phyloP scores from a whole-genome alignment of 495 filamentous ascomycete species.

The Daldinia decipiens region DNA sequence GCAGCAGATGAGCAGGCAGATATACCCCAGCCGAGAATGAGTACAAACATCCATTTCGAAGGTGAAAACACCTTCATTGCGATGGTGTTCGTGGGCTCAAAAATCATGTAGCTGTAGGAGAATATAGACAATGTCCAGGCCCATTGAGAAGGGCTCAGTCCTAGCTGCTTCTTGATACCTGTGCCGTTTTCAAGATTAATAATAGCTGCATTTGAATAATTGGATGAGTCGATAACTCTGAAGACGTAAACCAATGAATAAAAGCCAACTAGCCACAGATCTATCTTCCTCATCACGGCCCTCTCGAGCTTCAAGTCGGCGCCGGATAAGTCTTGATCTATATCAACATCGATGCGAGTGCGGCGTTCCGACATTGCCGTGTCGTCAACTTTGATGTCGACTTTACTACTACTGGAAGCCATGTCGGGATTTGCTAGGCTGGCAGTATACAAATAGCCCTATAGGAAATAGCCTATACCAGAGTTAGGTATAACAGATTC shows the following conservation, averaged over 20 bases:
- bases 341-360: not conserved
- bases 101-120: slow-evolving; percentile 54
- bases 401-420: slow-evolving; percentile 13
- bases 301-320: slow-evolving; percentile 41
- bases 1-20: slow-evolving; percentile 51
- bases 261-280: slow-evolving; percentile 57
- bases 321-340: slow-evolving; percentile 5
- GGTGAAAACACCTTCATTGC: slow-evolving; percentile 47
- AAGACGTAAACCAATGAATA: slow-evolving; percentile 59
- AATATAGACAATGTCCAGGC: slow-evolving; percentile 58
- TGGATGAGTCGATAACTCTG: slow-evolving; percentile 54
- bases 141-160: slow-evolving; percentile 53
- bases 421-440: slow-evolving; percentile 5
- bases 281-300: slow-evolving; percentile 52
- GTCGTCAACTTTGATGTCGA: slow-evolving; percentile 9
- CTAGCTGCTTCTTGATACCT: slow-evolving; percentile 56
- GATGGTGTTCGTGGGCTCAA: slow-evolving; percentile 57
- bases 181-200: slow-evolving; percentile 59
- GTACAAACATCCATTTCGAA: slow-evolving; percentile 57
- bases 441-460: not conserved
- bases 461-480: not conserved
- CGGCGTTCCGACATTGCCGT: not conserved
- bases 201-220: slow-evolving; percentile 59
- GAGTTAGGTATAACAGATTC: not conserved
- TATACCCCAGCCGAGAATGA: slow-evolving; percentile 56